A percentile compares a stretch with the other conserved stretches of the same genome.
These are phyloP conservation scores for Triglochin maritima DNA, from an alignment of 106 monocot species.

Conservation along the genomic window DNA sequence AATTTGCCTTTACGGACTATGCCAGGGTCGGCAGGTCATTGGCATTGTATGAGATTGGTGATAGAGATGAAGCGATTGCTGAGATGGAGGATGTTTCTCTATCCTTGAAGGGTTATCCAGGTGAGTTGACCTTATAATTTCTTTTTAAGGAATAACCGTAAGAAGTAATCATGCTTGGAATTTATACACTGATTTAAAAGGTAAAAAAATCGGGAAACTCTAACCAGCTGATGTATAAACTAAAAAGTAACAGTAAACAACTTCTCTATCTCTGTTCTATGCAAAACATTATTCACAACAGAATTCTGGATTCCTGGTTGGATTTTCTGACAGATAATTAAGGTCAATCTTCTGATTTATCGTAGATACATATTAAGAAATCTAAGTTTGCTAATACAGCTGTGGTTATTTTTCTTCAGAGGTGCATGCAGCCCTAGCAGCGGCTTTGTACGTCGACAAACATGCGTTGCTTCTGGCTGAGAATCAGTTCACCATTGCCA, in stretches of 20 bases:
- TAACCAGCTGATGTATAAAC: too few species aligned
- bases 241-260: too few species aligned
- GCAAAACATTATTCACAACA: background rate
- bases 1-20: slow-evolving; percentile 76
- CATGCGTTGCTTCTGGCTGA: slow-evolving; percentile 72
- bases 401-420: slow-evolving; percentile 27
- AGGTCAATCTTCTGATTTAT: background rate
- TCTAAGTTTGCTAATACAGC: background rate
- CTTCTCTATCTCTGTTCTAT: background rate
- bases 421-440: slow-evolving; percentile 80
- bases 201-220: too few species aligned
- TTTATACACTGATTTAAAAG: background rate
- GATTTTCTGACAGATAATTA: background rate
- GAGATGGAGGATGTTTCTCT: slow-evolving; percentile 90
- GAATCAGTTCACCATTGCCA: slow-evolving; percentile 83
- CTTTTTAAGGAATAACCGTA: too few species aligned
- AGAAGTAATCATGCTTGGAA: background rate
- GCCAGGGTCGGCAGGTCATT: slow-evolving; percentile 80
- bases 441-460: slow-evolving; percentile 68
- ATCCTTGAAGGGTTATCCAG: slow-evolving; percentile 78
- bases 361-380: background rate
- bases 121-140: slow-evolving; percentile 9
- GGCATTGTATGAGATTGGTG: slow-evolving; percentile 66
- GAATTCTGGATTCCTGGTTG: background rate
- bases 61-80: slow-evolving; percentile 65